Base-by-base conservation (phyloP, 2,329 filamentous ascomycete species). In the Phialemonium atrogriseum region DNA sequence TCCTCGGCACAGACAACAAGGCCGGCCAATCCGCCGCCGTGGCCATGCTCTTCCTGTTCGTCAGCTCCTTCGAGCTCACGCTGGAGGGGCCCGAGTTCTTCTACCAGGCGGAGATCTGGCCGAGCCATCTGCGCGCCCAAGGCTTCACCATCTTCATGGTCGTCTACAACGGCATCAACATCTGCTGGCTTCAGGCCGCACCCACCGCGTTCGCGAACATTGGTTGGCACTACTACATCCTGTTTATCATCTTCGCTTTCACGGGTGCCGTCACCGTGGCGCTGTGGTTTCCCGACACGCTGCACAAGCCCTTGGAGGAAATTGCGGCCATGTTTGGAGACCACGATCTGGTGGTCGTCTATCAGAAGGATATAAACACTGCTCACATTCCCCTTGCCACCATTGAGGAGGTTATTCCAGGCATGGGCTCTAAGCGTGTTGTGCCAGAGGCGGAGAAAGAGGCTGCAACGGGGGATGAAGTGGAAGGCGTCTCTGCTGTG, bases 141-240 rank as follows among this genome's bases (percentile, higher is more conserved):
- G 26, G 26, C 14, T 15, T 28, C 13, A 16, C 26, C 6, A n/a
- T 28, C 14, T n/a, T n/a, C 8, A 16, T 28, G 10, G n/a, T 11
- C 8, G 26, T 10, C 10, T 15, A 15, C 26, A 15, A 11, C 26
- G 8, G 14, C 10, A n/a, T 28, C 13, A 28, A 28, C 26, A 19
- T 28, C 14, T 10, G 14, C 6, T 28, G 26, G 26, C 26, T 28
- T 5, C 26, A 28, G 14, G 26, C 17, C 8, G 26, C 26, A 19
- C 26, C 26, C 8, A 28, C 26, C 6, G 26, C 26, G 5, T 28
- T 28, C 17, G 8, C 14, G 12, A 28, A 28, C 13, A 28, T 28
- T 12, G 13, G 13, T 8, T 28, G 26, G 26, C 14, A 28, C 12
- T 28, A 16, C 12, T 28, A 28, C 26, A n/a, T 28, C 9, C 18